Evolutionary conservation across 345 rosid species (phyloP).

Genomic region (Eucalyptus curtisii): DNA sequence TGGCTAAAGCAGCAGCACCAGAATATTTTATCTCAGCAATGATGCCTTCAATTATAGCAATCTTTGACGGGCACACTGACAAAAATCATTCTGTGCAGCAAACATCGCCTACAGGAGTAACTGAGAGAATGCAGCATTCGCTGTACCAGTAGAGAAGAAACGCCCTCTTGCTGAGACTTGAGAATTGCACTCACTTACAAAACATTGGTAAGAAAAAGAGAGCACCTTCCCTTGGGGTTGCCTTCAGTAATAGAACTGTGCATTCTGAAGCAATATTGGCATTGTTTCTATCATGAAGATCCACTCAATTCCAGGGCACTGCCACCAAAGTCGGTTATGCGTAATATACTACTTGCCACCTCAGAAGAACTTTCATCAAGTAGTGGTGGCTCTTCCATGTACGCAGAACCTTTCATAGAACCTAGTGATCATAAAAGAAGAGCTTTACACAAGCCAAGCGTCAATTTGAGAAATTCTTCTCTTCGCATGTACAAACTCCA

Average conservation of each 20-base stretch:
- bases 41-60: no score
- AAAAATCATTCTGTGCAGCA: no score
- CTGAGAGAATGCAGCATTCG: background rate
- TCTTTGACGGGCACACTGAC: no score
- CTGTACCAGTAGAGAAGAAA: slow-evolving; percentile 34
- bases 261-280: slow-evolving; percentile 82
- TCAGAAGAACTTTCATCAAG: slow-evolving; percentile 39
- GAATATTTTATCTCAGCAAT: rapidly evolving
- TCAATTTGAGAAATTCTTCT: slow-evolving; percentile 93
- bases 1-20: no score
- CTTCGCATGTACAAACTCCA: slow-evolving; percentile 71
- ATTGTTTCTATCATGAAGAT: slow-evolving; percentile 24
- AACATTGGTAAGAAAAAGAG: slow-evolving; percentile 68
- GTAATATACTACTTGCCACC: slow-evolving; percentile 37
- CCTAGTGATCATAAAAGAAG: slow-evolving; percentile 59
- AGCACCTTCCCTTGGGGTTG: slow-evolving; percentile 84
- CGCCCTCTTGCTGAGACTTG: slow-evolving; percentile 36
- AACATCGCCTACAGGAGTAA: rapidly evolving
- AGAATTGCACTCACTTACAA: slow-evolving; percentile 48
- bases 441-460: slow-evolving; percentile 68
- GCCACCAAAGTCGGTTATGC: slow-evolving; percentile 66
- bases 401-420: slow-evolving; percentile 24
- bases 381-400: slow-evolving; percentile 45
- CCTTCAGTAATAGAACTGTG: slow-evolving; percentile 47
- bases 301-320: slow-evolving; percentile 38